These are phyloP conservation scores for Saksenaea oblongispora DNA, from an alignment of 371 early-diverging fungal genomes.

Conservation along the genomic window DNA sequence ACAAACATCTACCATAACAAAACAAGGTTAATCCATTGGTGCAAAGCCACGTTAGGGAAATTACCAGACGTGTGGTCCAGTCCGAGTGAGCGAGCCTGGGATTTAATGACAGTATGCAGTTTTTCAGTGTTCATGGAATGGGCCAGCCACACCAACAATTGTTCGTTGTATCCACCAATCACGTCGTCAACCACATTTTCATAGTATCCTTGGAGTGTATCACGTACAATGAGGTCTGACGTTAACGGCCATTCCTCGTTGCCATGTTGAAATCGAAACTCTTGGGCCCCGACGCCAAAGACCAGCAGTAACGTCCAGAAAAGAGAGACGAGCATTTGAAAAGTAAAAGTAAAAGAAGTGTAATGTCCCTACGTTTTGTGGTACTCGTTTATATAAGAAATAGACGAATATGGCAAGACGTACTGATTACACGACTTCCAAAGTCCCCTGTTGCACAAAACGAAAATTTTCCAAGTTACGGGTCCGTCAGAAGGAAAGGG, in stretches of 20 bases:
- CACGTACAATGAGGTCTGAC: not conserved
- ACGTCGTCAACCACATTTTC: not conserved
- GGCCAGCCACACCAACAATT: not conserved
- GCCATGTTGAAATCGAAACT: not conserved
- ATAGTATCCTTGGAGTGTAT: not conserved
- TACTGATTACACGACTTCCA: not conserved
- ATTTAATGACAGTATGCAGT: not conserved
- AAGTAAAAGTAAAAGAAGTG: not conserved
- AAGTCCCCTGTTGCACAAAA: not conserved
- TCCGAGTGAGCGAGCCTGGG: not conserved
- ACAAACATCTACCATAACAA: not conserved
- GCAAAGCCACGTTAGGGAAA: not conserved
- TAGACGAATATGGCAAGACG: not conserved
- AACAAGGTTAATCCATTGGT: not conserved
- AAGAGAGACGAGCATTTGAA: not conserved
- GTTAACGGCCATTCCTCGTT: not conserved
- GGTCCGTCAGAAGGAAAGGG: not conserved
- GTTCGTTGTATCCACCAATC: not conserved
- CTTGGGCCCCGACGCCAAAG: not conserved
- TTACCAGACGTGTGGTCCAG: not conserved
- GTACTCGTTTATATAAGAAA: not conserved
- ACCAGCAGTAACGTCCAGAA: slow-evolving; percentile 1
- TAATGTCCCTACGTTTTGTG: not conserved
- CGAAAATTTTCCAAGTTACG: not conserved
- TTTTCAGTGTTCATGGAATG: not conserved